Conservation (phyloP, 129 eudicot genomes). For the Tanacetum coccineum region DNA sequence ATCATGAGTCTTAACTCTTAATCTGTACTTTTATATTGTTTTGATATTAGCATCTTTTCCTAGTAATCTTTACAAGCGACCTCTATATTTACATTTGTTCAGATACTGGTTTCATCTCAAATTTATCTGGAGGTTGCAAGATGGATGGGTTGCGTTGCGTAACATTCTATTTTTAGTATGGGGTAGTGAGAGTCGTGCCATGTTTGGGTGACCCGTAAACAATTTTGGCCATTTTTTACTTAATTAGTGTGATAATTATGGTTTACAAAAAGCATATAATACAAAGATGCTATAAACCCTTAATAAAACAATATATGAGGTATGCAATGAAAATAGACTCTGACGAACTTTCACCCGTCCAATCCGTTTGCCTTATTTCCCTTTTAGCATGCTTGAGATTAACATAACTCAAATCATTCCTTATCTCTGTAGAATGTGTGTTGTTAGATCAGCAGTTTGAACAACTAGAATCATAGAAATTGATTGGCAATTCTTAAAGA, state of each 20-base stretch:
- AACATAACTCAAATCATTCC: not conserved
- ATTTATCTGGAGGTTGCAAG: not conserved
- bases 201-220: not conserved
- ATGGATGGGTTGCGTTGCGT: not conserved
- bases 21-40: conserved; percentile 10
- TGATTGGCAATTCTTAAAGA: not conserved
- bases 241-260: no score
- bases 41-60: conserved; percentile 10
- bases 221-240: no score
- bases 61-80: conserved; percentile 12
- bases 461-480: not conserved
- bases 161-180: no score
- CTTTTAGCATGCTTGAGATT: no score
- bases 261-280: no score
- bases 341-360: no score
- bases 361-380: no score
- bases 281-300: no score
- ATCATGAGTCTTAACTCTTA: not conserved
- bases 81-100: conserved; percentile 7
- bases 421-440: not conserved
- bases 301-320: no score
- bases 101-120: conserved; percentile 8
- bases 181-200: no score
- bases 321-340: no score
- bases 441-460: not conserved